Percentiles rank a stretch among this genome's conserved stretches.
phyloP scores from a whole-genome alignment of 257 asterid species.

The Nicotiana benthamiana region DNA sequence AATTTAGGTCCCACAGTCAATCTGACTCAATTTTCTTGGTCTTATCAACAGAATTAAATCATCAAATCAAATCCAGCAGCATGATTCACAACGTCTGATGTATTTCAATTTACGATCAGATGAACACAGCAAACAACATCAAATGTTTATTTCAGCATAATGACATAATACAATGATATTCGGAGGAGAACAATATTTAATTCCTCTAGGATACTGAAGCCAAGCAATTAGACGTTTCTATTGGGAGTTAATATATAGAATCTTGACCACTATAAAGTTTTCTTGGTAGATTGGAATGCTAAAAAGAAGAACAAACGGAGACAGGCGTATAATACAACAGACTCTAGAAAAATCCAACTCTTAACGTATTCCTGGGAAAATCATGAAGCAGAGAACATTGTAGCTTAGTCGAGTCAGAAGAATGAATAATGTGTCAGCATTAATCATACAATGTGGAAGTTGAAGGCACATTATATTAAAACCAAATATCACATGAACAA shows the following conservation, averaged over 20 bases:
- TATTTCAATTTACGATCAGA: not conserved
- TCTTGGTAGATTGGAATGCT: not conserved
- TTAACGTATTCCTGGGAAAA: not conserved
- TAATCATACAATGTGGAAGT: not conserved
- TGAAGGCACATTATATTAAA: not conserved
- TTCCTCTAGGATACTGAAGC: not conserved
- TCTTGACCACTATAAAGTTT: not conserved
- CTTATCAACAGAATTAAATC: slow-evolving; percentile 3
- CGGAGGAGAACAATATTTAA: not conserved
- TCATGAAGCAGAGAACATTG: not conserved
- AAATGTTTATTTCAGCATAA: not conserved
- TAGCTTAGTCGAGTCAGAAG: not conserved
- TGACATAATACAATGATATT: not conserved
- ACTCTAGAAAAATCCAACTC: not conserved
- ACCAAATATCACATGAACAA: not conserved
- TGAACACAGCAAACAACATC: not conserved
- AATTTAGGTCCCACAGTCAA: not conserved
- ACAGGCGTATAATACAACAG: not conserved
- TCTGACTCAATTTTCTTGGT: not conserved
- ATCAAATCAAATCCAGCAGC: slow-evolving; percentile 9
- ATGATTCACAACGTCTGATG: slow-evolving; percentile 7
- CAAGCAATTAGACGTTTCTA: not conserved
- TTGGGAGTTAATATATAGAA: not conserved
- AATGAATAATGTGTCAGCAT: not conserved
- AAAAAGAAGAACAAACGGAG: not conserved